Evolutionary conservation across 2,329 filamentous ascomycete species (phyloP).

Genomic region (Fulvia fulva): DNA sequence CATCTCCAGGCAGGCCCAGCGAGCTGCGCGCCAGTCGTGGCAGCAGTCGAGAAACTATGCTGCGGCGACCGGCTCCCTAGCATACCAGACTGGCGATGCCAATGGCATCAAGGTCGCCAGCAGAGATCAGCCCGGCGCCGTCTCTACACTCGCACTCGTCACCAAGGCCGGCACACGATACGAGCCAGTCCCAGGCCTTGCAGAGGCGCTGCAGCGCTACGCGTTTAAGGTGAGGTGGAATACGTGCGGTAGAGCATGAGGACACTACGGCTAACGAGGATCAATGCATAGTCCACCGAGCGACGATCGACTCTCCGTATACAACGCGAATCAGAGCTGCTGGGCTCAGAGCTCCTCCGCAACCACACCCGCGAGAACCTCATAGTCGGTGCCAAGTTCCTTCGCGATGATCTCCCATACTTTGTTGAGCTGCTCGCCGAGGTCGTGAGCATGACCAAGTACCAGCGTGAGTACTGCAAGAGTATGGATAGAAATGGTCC

Average conservation of each 20-base stretch:
- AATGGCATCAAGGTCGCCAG: constrained; percentile 88
- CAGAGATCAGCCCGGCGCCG: constrained; percentile 82
- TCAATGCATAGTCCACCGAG: constrained; percentile 64
- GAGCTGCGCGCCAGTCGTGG: constrained; percentile 57
- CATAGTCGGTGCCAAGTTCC: constrained; percentile 89
- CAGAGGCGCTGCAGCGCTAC: constrained; percentile 87
- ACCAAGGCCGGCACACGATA: constrained; percentile 93
- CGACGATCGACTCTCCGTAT: constrained; percentile 89
- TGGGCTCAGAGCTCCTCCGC: constrained; percentile 82
- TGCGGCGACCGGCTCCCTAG: constrained; percentile 69
- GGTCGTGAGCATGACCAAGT: constrained; percentile 84
- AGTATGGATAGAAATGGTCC: constrained; percentile 5
- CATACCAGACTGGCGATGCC: constrained; percentile 82
- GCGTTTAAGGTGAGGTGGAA: constrained; percentile 77
- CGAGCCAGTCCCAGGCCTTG: constrained; percentile 82
- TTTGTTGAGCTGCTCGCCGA: constrained; percentile 94
- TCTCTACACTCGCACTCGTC: constrained; percentile 85
- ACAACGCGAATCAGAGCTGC: constrained; percentile 88
- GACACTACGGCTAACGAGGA: constrained; percentile 16
- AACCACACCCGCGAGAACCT: constrained; percentile 92
- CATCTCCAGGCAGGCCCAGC: constrained; percentile 61
- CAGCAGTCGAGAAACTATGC: constrained; percentile 61
- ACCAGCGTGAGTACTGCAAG: constrained; percentile 53
- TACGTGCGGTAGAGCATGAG: neutral
- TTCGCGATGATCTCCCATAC: constrained; percentile 93